Base-by-base conservation (phyloP, 1,284 basidiomycete species). In the Cryptococcus maquisensis region DNA sequence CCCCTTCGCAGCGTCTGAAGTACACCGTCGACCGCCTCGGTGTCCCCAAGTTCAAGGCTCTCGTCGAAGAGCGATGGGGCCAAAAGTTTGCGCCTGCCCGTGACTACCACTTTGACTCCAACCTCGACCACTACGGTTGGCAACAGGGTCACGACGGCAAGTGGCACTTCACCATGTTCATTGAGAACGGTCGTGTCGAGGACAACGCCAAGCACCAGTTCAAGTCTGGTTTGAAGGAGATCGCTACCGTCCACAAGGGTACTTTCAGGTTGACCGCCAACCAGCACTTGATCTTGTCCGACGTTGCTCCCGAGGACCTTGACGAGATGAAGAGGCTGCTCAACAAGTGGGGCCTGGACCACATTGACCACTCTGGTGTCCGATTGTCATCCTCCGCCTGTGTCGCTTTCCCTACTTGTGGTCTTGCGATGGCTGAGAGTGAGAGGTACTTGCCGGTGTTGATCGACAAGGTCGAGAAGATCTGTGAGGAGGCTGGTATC, bases 21-120 rank as follows among this genome's bases (percentile, higher is more conserved):
- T 98, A 98, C 79, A 98, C 95, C 20, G 85, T 98, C 69, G 95
- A 98, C 78, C 86, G 91, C 54, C 90, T 97, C 84, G 90, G 90
- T 38, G 79, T 95, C 16, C 84, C 86, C 54, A 80, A 76, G 51
- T 97, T 97, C 83, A 90, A 88, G 75, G 83, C 81, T 26, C 92
- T 94, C 68, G 90, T 98, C 39, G 95, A 98, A 80, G 83, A 86
- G 62, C 86, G 86, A 21, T 84, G 97, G 24, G 93, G 92, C 37
- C 95, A 87, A 76, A 68, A 81, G 47, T 81, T 99, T 21, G 79
- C 79, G 49, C 85, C 88, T 12, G 84, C 86, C 3, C 85, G 86
- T 7, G 80, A 86, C 12, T 98, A 83, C 81, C 78, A 82, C 21
- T 98, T 99, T 72, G 85, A 90, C 65, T 83, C 84, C 63, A 98